Conservation (phyloP, 1,139 yeast species). For the Yamadazyma epiphylla region DNA sequence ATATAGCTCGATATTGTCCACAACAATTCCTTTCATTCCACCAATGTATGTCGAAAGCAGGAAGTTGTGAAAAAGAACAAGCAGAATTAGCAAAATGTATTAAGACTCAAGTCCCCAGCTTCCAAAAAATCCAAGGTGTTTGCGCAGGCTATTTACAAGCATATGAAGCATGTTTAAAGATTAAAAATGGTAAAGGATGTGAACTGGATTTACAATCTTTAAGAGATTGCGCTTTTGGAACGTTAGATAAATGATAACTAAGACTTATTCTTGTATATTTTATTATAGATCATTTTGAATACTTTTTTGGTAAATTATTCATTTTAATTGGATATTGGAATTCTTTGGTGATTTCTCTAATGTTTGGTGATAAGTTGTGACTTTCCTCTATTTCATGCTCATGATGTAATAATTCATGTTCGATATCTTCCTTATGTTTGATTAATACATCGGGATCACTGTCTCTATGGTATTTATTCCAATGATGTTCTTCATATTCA, state of each 20-base stretch:
- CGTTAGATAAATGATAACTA: slow-evolving; percentile 10
- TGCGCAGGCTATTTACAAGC: slow-evolving; percentile 54
- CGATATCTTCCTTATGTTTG: slow-evolving; percentile 85
- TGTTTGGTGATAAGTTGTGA: slow-evolving; percentile 51
- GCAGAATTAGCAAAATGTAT: slow-evolving; percentile 53
- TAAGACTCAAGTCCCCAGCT: slow-evolving; percentile 56
- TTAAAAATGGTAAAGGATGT: slow-evolving; percentile 36
- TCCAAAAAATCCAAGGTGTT: slow-evolving; percentile 55
- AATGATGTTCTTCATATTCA: slow-evolving; percentile 93
- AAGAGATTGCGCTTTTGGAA: slow-evolving; percentile 35
- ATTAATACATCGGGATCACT: slow-evolving; percentile 76
- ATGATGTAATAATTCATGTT: slow-evolving; percentile 85
- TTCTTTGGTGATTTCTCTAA: slow-evolving; percentile 28
- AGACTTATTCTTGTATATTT: too few species aligned
- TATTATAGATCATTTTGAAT: slow-evolving; percentile 15
- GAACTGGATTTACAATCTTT: slow-evolving; percentile 24
- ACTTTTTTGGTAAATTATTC: slow-evolving; percentile 36
- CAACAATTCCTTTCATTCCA: slow-evolving; percentile 61
- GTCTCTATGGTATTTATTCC: slow-evolving; percentile 81
- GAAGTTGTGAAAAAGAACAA: slow-evolving; percentile 51
- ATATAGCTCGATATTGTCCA: slow-evolving; percentile 63
- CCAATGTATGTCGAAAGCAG: slow-evolving; percentile 52
- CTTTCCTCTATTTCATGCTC: slow-evolving; percentile 73
- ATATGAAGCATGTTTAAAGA: slow-evolving; percentile 57
- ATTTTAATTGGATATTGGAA: slow-evolving; percentile 32